phyloP scores from a whole-genome alignment of 805 yeast species.

The Lipomyces lipofer region DNA sequence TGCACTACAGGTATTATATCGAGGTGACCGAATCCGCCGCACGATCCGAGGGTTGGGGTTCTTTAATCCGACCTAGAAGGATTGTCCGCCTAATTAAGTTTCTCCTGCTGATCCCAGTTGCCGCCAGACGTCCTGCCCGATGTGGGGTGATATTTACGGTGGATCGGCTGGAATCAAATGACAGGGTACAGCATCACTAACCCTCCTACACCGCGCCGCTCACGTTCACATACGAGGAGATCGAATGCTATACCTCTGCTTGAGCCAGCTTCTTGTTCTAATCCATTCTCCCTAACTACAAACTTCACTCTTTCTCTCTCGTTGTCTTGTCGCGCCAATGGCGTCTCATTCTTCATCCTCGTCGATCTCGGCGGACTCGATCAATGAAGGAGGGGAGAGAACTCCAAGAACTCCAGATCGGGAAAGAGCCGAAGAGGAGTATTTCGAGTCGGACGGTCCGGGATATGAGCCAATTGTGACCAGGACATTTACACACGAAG shows the following conservation, averaged over 20 bases:
- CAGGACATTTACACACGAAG: not conserved
- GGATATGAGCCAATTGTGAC: not conserved
- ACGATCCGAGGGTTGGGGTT: too few species aligned
- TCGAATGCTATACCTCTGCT: not conserved
- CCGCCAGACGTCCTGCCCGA: too few species aligned
- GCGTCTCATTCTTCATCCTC: not conserved
- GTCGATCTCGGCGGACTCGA: not conserved
- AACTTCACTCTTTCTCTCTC: not conserved
- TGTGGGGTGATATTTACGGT: too few species aligned
- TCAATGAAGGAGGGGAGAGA: not conserved
- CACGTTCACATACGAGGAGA: not conserved
- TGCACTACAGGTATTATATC: too few species aligned
- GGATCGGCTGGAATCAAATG: too few species aligned
- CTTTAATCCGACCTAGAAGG: too few species aligned
- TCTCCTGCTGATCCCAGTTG: too few species aligned
- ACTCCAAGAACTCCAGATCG: not conserved
- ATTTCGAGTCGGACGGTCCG: not conserved
- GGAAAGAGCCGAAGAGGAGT: not conserved
- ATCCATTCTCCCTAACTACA: not conserved
- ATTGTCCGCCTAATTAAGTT: too few species aligned
- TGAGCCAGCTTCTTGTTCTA: not conserved
- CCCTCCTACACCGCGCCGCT: not conserved
- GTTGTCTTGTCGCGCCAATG: not conserved
- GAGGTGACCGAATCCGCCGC: too few species aligned
- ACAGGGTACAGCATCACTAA: too few species aligned